A percentile compares a stretch with the other conserved stretches of the same genome.
phyloP scores from a whole-genome alignment of 495 filamentous ascomycete species.

The Hyaloscypha hepaticicola region DNA sequence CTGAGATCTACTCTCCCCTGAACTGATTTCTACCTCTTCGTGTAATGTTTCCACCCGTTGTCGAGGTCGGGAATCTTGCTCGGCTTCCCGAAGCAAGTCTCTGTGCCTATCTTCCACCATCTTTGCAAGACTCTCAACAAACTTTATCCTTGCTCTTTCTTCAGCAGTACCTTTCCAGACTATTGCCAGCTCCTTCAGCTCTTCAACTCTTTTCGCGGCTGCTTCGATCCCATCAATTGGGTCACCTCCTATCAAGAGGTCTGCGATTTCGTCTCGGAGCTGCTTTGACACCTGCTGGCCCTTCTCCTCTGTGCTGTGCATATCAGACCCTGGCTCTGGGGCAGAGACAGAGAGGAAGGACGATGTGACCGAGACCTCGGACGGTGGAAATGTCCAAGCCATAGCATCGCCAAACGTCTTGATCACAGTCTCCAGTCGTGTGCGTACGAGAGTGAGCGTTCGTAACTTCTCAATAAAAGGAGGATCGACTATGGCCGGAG shows the following conservation, averaged over 20 bases:
- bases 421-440: constrained; percentile 79
- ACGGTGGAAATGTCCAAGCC: constrained; percentile 86
- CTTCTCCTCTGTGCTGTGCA: constrained; percentile 70
- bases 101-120: constrained; percentile 56
- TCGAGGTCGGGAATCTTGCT: constrained; percentile 37
- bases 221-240: constrained; percentile 61
- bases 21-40: constrained; percentile 31
- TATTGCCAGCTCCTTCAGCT: constrained; percentile 64
- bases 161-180: constrained; percentile 96
- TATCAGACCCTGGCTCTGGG: constrained; percentile 63
- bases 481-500: constrained; percentile 49
- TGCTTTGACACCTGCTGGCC: constrained; percentile 69
- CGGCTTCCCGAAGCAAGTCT: constrained; percentile 53
- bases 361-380: constrained; percentile 67
- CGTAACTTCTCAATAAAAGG: constrained; percentile 73
- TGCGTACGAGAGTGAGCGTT: constrained; percentile 78
- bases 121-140: constrained; percentile 76
- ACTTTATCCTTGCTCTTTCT: constrained; percentile 77
- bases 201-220: constrained; percentile 68
- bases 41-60: constrained; percentile 29
- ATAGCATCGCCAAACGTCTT: constrained; percentile 90
- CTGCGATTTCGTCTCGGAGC: constrained; percentile 68
- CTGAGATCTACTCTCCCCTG: constrained; percentile 41
- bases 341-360: constrained; percentile 81
- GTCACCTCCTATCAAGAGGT: constrained; percentile 57